Evolutionary conservation across 2,329 filamentous ascomycete species (phyloP).

Genomic region (Neophaeococcomyces aloes): DNA sequence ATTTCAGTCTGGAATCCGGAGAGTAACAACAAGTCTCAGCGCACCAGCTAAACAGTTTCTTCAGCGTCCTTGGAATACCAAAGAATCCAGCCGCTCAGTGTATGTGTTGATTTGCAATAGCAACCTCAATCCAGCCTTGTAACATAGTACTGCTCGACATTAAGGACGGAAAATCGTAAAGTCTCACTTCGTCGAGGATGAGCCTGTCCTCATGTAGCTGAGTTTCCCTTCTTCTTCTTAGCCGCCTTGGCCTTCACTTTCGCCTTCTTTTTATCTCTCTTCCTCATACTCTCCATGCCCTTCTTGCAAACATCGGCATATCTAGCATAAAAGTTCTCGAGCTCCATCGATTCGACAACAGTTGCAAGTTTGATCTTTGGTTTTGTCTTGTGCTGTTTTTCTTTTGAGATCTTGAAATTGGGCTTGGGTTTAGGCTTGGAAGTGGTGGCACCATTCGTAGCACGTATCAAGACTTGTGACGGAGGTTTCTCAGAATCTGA

Average conservation of each 20-base stretch:
- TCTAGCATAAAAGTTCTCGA: constrained; percentile 69
- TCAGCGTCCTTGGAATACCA: no score
- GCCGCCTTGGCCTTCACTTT: constrained; percentile 68
- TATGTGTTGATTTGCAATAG: no score
- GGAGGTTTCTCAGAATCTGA: constrained; percentile 43
- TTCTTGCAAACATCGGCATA: constrained; percentile 88
- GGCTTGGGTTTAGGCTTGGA: constrained; percentile 30
- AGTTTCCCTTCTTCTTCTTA: constrained; percentile 42
- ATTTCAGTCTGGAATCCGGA: no score
- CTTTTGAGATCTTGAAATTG: constrained; percentile 30
- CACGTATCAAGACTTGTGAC: constrained; percentile 67
- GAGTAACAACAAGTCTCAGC: no score
- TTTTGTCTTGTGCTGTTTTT: constrained; percentile 38
- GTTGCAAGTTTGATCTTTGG: constrained; percentile 73
- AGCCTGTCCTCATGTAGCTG: no score
- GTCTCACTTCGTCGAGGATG: no score
- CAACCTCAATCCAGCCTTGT: no score
- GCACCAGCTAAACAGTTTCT: no score
- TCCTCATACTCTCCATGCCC: constrained; percentile 83
- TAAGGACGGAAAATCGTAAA: no score
- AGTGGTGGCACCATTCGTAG: constrained; percentile 63
- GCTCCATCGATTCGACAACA: constrained; percentile 60
- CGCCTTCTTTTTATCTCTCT: constrained; percentile 79
- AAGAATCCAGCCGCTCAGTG: no score
- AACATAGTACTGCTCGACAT: no score